Conservation (phyloP, 352 stramenopile genomes). For the Phytopythium cucurbitacearum region DNA sequence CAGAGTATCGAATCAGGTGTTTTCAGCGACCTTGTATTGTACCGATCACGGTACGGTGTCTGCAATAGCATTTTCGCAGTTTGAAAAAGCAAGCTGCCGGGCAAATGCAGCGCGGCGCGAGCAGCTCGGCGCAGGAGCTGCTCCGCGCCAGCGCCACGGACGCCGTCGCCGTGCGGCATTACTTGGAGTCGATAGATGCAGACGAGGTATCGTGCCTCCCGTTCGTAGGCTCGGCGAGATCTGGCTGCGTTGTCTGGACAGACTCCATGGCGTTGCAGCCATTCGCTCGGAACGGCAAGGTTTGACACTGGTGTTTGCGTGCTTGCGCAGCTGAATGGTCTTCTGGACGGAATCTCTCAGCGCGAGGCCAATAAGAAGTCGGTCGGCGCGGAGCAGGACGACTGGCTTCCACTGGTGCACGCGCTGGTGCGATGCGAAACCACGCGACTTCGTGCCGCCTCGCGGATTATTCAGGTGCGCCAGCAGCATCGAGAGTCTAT, state of each 20-base stretch:
- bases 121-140: conserved; percentile 28
- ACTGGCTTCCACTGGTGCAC: conserved; percentile 64
- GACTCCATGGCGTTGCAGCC: too few species aligned
- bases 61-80: conserved; percentile 4
- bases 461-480: conserved; percentile 43
- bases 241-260: too few species aligned
- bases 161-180: conserved; percentile 53
- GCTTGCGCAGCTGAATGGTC: conserved; percentile 36
- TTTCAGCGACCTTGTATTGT: not conserved
- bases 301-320: too few species aligned
- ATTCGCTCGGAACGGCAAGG: too few species aligned
- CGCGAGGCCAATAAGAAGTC: conserved; percentile 37
- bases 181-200: conserved; percentile 47
- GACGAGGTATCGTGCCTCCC: conserved; percentile 34
- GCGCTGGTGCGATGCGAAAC: conserved; percentile 51
- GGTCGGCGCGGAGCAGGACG: conserved; percentile 23
- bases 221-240: too few species aligned
- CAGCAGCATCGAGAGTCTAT: not conserved
- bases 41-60: not conserved
- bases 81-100: conserved; percentile 1
- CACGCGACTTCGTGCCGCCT: conserved; percentile 49
- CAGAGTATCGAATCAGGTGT: too few species aligned
- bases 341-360: conserved; percentile 53
- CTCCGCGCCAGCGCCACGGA: conserved; percentile 59
- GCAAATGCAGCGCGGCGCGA: conserved; percentile 1